Conservation (phyloP, 768 basidiomycete genomes). For the Trametes gibbosa region DNA sequence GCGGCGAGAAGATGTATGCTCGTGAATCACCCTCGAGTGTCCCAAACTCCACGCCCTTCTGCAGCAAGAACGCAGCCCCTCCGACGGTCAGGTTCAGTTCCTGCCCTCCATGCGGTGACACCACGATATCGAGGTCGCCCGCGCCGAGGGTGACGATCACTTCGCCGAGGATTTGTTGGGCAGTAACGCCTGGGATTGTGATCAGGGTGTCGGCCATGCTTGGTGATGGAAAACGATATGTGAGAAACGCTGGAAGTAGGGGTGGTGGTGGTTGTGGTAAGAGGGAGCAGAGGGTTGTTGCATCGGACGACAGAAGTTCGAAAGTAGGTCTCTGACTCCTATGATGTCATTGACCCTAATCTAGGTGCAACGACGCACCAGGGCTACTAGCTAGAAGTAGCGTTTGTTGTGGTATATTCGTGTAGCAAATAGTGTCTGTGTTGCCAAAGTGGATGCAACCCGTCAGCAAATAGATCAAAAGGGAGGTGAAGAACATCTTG, state of each 20-base stretch:
- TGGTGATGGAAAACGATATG: not conserved
- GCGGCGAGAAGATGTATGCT: slow-evolving; percentile 24
- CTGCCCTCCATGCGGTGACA: not conserved
- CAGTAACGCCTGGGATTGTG: slow-evolving; percentile 21
- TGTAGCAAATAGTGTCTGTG: too few relatives aligned
- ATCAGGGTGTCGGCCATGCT: slow-evolving; percentile 5
- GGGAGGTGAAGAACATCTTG: too few relatives aligned
- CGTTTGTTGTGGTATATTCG: too few relatives aligned
- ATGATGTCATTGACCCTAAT: not conserved
- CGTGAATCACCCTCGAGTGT: slow-evolving; percentile 21
- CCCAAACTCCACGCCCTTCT: slow-evolving; percentile 20
- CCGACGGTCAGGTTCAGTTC: slow-evolving; percentile 19
- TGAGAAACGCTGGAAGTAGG: not conserved
- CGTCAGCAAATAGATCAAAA: too few relatives aligned
- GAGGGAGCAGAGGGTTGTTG: not conserved
- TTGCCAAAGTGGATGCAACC: too few relatives aligned
- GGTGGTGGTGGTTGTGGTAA: not conserved
- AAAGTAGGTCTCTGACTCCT: not conserved
- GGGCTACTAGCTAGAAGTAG: too few relatives aligned
- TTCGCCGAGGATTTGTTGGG: slow-evolving; percentile 24
- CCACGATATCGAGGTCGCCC: slow-evolving; percentile 24
- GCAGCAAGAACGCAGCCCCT: slow-evolving; percentile 20
- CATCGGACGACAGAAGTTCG: not conserved
- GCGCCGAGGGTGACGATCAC: slow-evolving; percentile 19
- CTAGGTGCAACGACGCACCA: not conserved